Evolutionary conservation across 73 alveolate genomes (phyloP), one percentile per base, ranked within the genome.

Genomic region (Paramecium biaurelia): DNA sequence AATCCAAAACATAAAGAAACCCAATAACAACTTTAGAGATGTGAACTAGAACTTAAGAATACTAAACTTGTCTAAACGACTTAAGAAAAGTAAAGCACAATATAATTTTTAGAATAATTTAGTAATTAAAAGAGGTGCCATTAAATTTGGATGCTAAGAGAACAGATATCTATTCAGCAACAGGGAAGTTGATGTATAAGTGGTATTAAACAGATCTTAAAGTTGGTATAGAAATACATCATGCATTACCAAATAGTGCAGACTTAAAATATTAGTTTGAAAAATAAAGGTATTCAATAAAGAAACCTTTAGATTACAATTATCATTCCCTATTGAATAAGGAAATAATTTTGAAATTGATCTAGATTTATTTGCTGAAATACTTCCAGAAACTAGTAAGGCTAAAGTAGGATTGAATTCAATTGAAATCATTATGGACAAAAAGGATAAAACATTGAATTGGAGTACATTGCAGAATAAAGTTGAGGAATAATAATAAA

Each of bases 371-470:
- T 89, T 43, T 89, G 89, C 70, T 47, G 94, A 89, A 89, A 89
- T 89, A 0, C 21, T 43, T 45, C 57, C 76, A 28, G 89, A 89
- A 26, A 70, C 89, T 5, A 82, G 85, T 28, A 89, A 89, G 38
- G 94, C 74, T 23, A 89, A 76, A 20, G 94, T 89, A 14, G 92
- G 87, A 15, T 70, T 89, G n/a, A 45, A 45, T 26, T 18, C 32
- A 47, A 89, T 89, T 20, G 94, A 89, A 89, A 89, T 89, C 12
- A 82, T 89, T 7, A 89, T 89, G 92, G 94, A 89, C n/a, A 89
- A 89, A 47, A 89, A 70, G 23, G 88, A 41, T 53, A 85, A 70
- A 89, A 58, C 57, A 28, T 59, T 42, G 26, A 89, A 41, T 41
- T 57, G 85, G 94, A 18, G 37, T 15, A 45, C 47, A 18, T 72